Evolutionary conservation across 441 rosid genomes (phyloP).

Genomic region (Arabidopsis lyrata): DNA sequence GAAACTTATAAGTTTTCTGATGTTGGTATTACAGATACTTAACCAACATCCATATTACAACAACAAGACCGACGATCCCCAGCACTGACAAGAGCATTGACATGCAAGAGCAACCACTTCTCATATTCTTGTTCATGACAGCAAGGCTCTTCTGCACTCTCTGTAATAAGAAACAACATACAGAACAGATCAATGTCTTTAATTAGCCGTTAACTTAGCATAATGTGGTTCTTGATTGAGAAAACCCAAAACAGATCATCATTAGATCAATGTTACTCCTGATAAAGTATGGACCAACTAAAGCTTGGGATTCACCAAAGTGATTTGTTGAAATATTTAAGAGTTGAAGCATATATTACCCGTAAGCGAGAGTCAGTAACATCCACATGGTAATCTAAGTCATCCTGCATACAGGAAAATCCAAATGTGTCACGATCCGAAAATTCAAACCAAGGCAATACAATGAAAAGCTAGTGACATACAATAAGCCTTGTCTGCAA

Average conservation of each 20-base stretch:
- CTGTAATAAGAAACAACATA: constrained; percentile 49
- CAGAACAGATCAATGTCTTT: constrained; percentile 20
- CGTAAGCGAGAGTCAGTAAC: constrained; percentile 85
- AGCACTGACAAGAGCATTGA: constrained; percentile 78
- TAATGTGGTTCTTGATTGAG: constrained; percentile 3
- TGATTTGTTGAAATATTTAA: neutral
- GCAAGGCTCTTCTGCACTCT: constrained; percentile 94
- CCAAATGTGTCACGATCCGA: constrained; percentile 6
- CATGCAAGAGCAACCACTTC: constrained; percentile 90
- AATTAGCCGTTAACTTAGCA: neutral
- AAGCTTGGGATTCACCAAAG: neutral
- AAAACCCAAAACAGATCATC: constrained; percentile 21
- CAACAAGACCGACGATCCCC: constrained; percentile 79
- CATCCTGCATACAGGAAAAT: constrained; percentile 67
- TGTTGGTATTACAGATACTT: constrained; percentile 64
- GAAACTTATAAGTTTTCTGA: constrained; percentile 7
- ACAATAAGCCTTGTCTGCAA: constrained; percentile 93
- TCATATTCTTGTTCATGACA: constrained; percentile 84
- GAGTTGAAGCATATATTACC: constrained; percentile 53
- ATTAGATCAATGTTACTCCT: neutral
- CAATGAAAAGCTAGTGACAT: constrained; percentile 42
- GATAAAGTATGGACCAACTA: neutral
- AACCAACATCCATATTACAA: constrained; percentile 63
- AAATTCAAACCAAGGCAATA: constrained; percentile 12
- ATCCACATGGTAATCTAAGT: constrained; percentile 89